These are phyloP conservation scores for Teunomyces gatunensis DNA, from an alignment of 805 yeast genomes.

Conservation along the genomic window DNA sequence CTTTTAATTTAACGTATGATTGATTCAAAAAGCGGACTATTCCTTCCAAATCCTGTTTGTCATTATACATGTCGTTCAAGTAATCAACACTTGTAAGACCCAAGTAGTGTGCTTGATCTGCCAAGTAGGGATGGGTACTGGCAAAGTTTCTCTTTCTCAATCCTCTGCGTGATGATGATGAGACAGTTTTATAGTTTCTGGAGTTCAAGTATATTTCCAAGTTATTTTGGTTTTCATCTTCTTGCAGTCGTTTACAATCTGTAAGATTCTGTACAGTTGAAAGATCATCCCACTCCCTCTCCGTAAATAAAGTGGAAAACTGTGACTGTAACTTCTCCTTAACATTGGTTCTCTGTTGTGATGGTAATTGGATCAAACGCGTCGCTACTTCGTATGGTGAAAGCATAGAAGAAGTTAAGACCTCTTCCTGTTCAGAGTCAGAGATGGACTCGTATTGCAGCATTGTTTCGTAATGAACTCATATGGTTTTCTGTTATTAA, in stretches of 20 bases:
- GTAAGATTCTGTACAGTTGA: background rate
- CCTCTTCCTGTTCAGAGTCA: constrained; percentile 29
- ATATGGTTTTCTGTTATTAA: background rate
- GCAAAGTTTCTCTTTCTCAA: constrained; percentile 42
- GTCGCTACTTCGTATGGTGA: constrained; percentile 5
- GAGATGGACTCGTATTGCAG: constrained; percentile 18
- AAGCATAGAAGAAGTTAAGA: constrained; percentile 11
- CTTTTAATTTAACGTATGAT: constrained; percentile 29
- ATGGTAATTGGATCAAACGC: background rate
- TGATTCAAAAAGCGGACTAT: constrained; percentile 37
- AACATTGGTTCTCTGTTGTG: background rate
- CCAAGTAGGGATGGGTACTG: constrained; percentile 43
- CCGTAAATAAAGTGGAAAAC: constrained; percentile 3
- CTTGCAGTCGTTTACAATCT: background rate
- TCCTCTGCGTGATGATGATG: constrained; percentile 22
- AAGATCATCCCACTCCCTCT: constrained; percentile 7
- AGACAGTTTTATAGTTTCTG: constrained; percentile 9
- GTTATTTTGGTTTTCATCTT: constrained; percentile 12
- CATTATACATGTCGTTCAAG: constrained; percentile 38
- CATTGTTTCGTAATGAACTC: background rate
- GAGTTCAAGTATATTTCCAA: constrained; percentile 13
- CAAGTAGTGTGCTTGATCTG: constrained; percentile 45
- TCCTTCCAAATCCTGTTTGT: constrained; percentile 28
- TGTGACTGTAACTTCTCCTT: background rate
- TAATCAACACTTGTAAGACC: constrained; percentile 35